Percentiles rank a stretch among this genome's conserved stretches.
Conservation (phyloP, 2,329 filamentous ascomycete genomes). For the Aspergillus brasiliensis region DNA sequence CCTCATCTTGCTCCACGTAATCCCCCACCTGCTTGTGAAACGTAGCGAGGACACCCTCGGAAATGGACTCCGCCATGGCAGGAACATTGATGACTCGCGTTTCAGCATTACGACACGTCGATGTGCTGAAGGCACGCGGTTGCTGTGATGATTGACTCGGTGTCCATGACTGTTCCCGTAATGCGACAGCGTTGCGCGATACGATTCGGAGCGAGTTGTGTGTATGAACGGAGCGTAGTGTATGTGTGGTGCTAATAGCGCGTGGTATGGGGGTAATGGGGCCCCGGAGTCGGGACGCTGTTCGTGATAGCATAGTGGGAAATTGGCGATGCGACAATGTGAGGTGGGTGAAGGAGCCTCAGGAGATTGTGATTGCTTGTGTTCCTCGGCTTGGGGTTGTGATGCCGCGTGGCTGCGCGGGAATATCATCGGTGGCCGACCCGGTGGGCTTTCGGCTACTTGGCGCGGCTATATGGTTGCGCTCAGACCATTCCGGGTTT, state of each 20-base stretch:
- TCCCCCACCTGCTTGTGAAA: constrained; percentile 71
- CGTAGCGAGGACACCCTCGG: constrained; percentile 82
- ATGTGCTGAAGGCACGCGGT: background rate
- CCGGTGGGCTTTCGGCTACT: background rate
- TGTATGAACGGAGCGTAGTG: background rate
- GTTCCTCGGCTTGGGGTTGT: background rate
- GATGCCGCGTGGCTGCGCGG: background rate
- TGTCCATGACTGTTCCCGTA: background rate
- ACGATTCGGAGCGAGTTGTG: background rate
- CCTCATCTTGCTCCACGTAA: constrained; percentile 91
- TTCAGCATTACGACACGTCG: background rate
- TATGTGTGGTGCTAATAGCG: background rate
- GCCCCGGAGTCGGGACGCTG: background rate
- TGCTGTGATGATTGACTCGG: background rate
- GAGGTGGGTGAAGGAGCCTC: background rate
- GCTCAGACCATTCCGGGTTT: too few relatives aligned
- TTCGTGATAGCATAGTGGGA: background rate
- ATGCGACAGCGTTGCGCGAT: background rate
- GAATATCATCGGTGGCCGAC: background rate
- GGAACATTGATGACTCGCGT: constrained; percentile 77
- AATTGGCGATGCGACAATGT: background rate
- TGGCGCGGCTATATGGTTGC: background rate
- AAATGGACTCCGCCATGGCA: constrained; percentile 98
- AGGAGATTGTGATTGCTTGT: background rate
- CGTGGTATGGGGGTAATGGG: background rate